These are phyloP conservation scores for Aspergillus flavus DNA, from an alignment of 2,329 filamentous ascomycete species.

Conservation along the genomic window DNA sequence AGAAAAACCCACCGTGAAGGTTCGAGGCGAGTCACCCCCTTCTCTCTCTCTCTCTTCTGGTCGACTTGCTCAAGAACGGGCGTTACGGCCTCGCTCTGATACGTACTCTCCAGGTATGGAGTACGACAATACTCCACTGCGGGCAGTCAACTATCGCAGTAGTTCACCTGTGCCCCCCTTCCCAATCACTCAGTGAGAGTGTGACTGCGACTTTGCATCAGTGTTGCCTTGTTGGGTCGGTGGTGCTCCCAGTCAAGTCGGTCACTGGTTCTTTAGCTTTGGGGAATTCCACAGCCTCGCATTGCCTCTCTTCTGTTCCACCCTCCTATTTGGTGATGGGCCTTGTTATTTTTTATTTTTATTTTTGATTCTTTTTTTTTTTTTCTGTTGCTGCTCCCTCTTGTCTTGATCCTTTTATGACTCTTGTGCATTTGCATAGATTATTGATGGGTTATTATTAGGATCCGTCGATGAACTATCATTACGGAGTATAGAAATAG, in stretches of 20 bases:
- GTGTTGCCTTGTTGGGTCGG: constrained; percentile 4
- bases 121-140: background rate
- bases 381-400: background rate
- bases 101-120: constrained; percentile 1
- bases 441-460: constrained; percentile 5
- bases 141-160: background rate
- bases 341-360: background rate
- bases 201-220: constrained; percentile 18
- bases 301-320: background rate
- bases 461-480: background rate
- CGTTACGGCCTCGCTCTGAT: background rate
- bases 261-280: constrained; percentile 2
- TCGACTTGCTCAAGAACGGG: background rate
- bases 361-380: too few species aligned
- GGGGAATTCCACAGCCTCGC: constrained; percentile 5
- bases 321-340: constrained; percentile 2
- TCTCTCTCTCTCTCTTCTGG: background rate
- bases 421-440: background rate
- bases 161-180: background rate
- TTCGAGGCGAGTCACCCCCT: background rate
- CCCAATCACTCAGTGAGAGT: constrained; percentile 3
- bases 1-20: background rate
- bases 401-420: background rate
- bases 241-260: constrained; percentile 3
- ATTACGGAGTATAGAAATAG: background rate